Evolutionary conservation across 2,329 filamentous ascomycete genomes (phyloP), one percentile per base, ranked within the genome.

Genomic region (Cephalotrichum gorgonifer): DNA sequence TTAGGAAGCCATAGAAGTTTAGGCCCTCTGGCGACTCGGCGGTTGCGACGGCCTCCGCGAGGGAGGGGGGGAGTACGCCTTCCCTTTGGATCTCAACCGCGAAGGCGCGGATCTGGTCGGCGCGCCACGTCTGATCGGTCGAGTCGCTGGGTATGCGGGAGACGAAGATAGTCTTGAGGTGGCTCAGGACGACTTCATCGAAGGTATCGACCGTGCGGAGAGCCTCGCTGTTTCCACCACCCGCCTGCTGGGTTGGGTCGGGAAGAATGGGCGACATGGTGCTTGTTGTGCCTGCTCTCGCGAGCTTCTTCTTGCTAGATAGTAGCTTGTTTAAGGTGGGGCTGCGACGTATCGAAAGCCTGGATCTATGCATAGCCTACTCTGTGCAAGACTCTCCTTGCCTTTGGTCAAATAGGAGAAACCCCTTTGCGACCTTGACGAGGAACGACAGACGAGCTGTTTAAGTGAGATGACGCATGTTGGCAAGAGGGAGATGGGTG

Each of bases 1-100:
- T 56, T 26, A 79, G 57, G 55, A 81, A 81, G 49, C 59, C 66
- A 42, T 63, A 57, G 42, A 78, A 66, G 51, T 74, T 72, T 54
- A 78, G 61, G 3, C 23, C 59, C 58, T 63, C 12, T 60, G 53
- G 25, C 55, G 47, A 20, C 55, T 50, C n/a, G 63, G 57, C 25
- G 8, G 9, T 38, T 25, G 22, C 33, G 6, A 38, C 20, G 25
- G 44, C 22, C 28, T 62, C 53, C 7, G 53, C 55, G 17, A 50
- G 41, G 31, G 42, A 52, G 3, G 54, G 44, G 1, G 54, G 55
- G 12, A 58, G 53, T 8, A 54, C 50, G 30, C 54, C 61, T 33
- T 70, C 68, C 35, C 62, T 65, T 58, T 79, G 76, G 23, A 70
- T 64, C 41, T 68, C 63, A 46, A 66, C 60, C 42, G 75, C 53